Base-by-base conservation (phyloP, 1,284 basidiomycete genomes). In the Cryptococcus amylolentus region DNA sequence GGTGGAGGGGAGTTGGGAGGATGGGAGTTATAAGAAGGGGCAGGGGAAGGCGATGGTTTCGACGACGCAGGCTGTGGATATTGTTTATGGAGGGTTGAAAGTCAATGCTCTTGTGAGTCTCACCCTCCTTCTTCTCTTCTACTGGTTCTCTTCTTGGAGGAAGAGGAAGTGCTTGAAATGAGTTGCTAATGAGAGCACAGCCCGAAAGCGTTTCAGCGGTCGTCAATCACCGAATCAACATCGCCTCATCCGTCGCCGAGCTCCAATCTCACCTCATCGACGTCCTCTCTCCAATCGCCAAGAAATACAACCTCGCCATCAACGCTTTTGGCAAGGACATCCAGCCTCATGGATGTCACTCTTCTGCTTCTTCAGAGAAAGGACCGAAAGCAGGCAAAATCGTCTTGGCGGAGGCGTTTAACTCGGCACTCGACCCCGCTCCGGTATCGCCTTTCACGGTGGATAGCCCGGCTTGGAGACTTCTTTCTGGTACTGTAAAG, bases 21-120 rank as follows among this genome's bases (percentile, higher is more conserved):
- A 65, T 48, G 63, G 66, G 4, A 51, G 59, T 18, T 41, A 66
- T 43, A 49, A 51, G 13, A 54, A 55, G 14, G 60, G 67, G 3
- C 45, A 62, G 38, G 62, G 61, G 51, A 66, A 60, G 49, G 65
- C 73, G 10, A 59, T 72, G 58, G 66, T 75, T 26, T 56, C 63
- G 1, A 77, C 75, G 13, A 75, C 72, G 4, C 69, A 75, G 52
- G 75, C 75, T 23, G 66, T 73, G 6, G 72, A 74, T 54, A 66
- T 77, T 47, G 65, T 75, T 56, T 60, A 63, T 44, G 74, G 72
- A 14, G 73, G 72, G 51, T 61, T 72, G 45, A 75, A 76, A 55
- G 64, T 74, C 55, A 77, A 77, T 44, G 75, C 76, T 45, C 55
- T 74, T 35, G 64, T 67, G 40, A 51, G 68, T 60, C 23, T 23